Base-by-base conservation (phyloP, 768 basidiomycete genomes). In the Mycena vitilis region DNA sequence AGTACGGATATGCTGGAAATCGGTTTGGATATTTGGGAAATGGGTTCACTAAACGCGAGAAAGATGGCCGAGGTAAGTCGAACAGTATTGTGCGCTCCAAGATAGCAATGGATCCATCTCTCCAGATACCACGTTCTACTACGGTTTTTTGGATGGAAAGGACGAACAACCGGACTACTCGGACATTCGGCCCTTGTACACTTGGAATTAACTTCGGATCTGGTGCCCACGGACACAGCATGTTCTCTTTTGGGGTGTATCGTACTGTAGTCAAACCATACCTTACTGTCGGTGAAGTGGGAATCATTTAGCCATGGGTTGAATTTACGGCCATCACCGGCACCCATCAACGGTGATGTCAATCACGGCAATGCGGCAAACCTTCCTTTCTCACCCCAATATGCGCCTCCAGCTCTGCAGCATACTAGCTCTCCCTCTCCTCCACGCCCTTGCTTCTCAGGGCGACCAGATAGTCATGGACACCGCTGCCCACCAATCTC, bases 341-440 rank as follows among this genome's bases (percentile, higher is more conserved):
- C 30, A 30, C 30, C 3, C 37, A 56, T 56, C 8, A 38, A 5
- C n/a, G 34, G 15, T 59, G 56, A 65, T 53, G 40, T 12, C 49
- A 53, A 66, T 20, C 18, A 57, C 30, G 30, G 30, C 30, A 30
- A 30, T 3, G 0, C 15, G 7, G 37, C 47, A 60, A n/a, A 4
- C 47, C 47, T 52, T 53, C 22, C 37, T 56, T 48, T 53, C 66
- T 53, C 60, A 30, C 34, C 15, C 25, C 45, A 72, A 47, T 70
- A 84, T 85, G 83, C 79, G 77, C 68, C 65, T 82, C 47, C 72
- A 72, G 23, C 69, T 79, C 34, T 70, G 81, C 38, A 74, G 76
- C 38, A 54, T 81, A 30, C 63, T 83, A 63, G 65, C 77, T 22
- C 66, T 81, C 23, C 74, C 81, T 58, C 49, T 78, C 5, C 67